These are phyloP conservation scores for Penicillium aurantiogriseum DNA, from an alignment of 2,329 filamentous ascomycete genomes.

Conservation along the genomic window DNA sequence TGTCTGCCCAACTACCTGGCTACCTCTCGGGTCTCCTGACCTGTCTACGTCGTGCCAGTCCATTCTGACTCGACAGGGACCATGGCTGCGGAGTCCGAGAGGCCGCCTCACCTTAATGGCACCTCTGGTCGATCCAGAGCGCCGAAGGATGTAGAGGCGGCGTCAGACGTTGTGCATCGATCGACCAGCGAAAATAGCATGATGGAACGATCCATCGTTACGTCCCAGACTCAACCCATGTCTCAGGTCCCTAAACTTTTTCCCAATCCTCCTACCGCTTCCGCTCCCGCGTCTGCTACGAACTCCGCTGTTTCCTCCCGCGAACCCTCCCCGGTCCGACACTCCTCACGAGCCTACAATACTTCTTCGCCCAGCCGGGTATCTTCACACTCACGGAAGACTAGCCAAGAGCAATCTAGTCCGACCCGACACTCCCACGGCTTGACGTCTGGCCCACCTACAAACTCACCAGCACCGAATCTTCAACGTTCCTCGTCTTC, in stretches of 20 bases:
- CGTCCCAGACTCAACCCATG: constrained; percentile 28
- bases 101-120: constrained; percentile 36
- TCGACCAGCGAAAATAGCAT: constrained; percentile 32
- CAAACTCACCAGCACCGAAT: constrained; percentile 59
- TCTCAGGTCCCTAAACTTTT: constrained; percentile 36
- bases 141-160: constrained; percentile 28
- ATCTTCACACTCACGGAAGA: constrained; percentile 61
- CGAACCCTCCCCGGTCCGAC: constrained; percentile 48
- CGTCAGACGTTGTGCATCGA: constrained; percentile 27
- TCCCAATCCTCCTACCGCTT: constrained; percentile 27
- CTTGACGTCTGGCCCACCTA: constrained; percentile 29
- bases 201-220: constrained; percentile 30
- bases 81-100: constrained; percentile 40
- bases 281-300: constrained; percentile 39
- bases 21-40: constrained; percentile 39
- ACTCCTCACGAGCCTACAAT: constrained; percentile 31
- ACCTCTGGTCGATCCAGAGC: constrained; percentile 31
- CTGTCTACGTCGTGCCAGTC: constrained; percentile 32
- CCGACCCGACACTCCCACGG: constrained; percentile 55
- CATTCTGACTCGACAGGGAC: constrained; percentile 28
- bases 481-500: constrained; percentile 68
- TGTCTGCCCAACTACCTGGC: constrained; percentile 30
- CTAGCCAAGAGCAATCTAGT: constrained; percentile 62
- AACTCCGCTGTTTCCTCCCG: constrained; percentile 50
- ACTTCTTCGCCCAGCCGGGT: constrained; percentile 33